Percentiles rank a stretch among this genome's conserved stretches.
phyloP scores from a whole-genome alignment of 2,329 filamentous ascomycete genomes.

The Coniochaeta ligniaria region DNA sequence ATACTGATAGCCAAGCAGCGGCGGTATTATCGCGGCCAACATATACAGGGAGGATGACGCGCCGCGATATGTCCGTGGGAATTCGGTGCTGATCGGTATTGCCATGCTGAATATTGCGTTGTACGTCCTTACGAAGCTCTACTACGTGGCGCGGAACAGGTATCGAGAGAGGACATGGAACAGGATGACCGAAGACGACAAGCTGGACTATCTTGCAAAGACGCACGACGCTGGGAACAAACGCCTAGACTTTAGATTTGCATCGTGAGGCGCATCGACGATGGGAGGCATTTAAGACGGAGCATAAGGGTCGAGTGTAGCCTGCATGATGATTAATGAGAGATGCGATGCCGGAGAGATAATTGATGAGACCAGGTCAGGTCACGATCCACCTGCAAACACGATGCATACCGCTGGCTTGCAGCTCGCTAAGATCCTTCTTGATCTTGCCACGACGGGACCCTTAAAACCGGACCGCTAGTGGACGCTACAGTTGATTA shows the following conservation, averaged over 20 bases:
- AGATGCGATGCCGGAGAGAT: neutral
- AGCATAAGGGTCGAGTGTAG: neutral
- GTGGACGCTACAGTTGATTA: neutral
- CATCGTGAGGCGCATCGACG: slow-evolving; percentile 5
- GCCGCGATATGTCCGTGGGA: slow-evolving; percentile 12
- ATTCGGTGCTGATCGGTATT: slow-evolving; percentile 19
- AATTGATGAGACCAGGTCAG: no score
- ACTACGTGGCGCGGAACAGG: slow-evolving; percentile 43
- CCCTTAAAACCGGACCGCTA: neutral
- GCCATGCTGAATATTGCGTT: slow-evolving; percentile 38
- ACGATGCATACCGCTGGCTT: neutral
- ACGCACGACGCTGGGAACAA: slow-evolving; percentile 38
- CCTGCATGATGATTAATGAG: neutral
- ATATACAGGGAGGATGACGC: slow-evolving; percentile 25
- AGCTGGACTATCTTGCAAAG: slow-evolving; percentile 22
- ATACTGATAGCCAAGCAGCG: neutral
- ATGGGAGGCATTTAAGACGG: neutral
- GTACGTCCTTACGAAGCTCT: slow-evolving; percentile 41
- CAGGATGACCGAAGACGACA: slow-evolving; percentile 34
- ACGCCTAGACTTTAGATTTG: slow-evolving; percentile 33
- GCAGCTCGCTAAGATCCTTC: neutral
- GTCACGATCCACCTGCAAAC: neutral
- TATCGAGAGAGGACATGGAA: slow-evolving; percentile 36
- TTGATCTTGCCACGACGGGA: neutral
- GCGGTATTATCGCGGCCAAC: slow-evolving; percentile 23